Conservation (phyloP, 345 rosid genomes). For the Dipteronia dyeriana region DNA sequence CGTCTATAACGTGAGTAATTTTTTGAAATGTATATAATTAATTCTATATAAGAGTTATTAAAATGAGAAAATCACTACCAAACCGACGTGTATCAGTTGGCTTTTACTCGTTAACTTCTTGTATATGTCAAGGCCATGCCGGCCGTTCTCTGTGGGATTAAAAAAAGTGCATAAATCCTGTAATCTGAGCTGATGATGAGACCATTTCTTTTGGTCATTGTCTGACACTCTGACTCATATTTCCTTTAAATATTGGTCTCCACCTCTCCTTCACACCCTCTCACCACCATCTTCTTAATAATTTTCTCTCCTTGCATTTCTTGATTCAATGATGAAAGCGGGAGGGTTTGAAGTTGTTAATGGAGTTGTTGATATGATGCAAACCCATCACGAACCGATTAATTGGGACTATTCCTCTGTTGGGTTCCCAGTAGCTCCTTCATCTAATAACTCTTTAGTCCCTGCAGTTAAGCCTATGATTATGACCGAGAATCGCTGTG, state of each 20-base stretch:
- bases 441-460: constrained; percentile 2
- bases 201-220: constrained; percentile 35
- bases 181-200: not conserved
- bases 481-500: constrained; percentile 17
- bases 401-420: constrained; percentile 30
- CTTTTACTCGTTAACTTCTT: constrained; percentile 29
- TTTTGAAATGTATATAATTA: too few species aligned
- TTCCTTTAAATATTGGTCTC: constrained; percentile 28
- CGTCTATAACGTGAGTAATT: not conserved
- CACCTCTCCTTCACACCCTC: constrained; percentile 20
- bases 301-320: not conserved
- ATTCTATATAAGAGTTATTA: not conserved
- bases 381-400: constrained; percentile 37
- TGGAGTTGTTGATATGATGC: constrained; percentile 43
- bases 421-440: constrained; percentile 10
- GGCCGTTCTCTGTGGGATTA: constrained; percentile 41
- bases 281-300: constrained; percentile 4
- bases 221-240: constrained; percentile 19
- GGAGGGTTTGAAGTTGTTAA: constrained; percentile 48
- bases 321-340: constrained; percentile 27
- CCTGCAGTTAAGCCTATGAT: constrained; percentile 19
- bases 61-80: constrained; percentile 40
- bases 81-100: constrained; percentile 43
- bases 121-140: constrained; percentile 51
- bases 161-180: constrained; percentile 1